Evolutionary conservation across 2,329 filamentous ascomycete genomes (phyloP), one percentile per base, ranked within the genome.

Genomic region (Xenoacremonium recifei): DNA sequence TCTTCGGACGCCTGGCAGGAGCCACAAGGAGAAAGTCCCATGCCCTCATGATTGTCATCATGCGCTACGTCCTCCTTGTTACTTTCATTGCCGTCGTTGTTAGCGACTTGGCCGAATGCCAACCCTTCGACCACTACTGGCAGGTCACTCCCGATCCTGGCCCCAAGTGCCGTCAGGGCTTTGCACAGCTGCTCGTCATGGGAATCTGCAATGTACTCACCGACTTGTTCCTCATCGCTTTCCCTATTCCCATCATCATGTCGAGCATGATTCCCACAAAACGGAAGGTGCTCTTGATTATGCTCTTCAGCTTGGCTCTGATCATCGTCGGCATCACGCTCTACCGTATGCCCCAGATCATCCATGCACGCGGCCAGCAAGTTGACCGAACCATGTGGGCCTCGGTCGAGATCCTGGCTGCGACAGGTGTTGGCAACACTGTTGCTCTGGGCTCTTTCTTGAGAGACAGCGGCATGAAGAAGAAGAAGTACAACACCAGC

Each of bases 371-470:
- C 42, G 89, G 89, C 1, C 72, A 77, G 20, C 92, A 96, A 61
- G 87, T 91, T 52, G 87, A 85, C 50, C 86, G 92, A 21, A 92
- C 90, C 0, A 79, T 96, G 12, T 78, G 91, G 57, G 91, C 91
- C 1, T 95, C 89, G 0, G 74, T 92, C 5, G 91, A 96, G 60
- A 87, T 96, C 10, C 76, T 96, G 1, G 89, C 89, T 16, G 89
- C 91, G 2, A 87, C 89, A 0, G 80, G 81, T 0, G 87, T 93
- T 2, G 87, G 90, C 11, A 96, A 96, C 62, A 82, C 85, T 2
- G 76, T 96, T 17, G 86, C 95, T 2, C 79, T 96, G 1, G 91
- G 91, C 4, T 93, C 89, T 0, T 96, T 96, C 60, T 80, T 96
- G 12, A 79, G 91, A 6, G 91, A 96, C 62, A 80, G 87, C 41